Evolutionary conservation across 2,329 filamentous ascomycete genomes (phyloP), one percentile per base, ranked within the genome.

Genomic region (Pochonia chlamydosporia): DNA sequence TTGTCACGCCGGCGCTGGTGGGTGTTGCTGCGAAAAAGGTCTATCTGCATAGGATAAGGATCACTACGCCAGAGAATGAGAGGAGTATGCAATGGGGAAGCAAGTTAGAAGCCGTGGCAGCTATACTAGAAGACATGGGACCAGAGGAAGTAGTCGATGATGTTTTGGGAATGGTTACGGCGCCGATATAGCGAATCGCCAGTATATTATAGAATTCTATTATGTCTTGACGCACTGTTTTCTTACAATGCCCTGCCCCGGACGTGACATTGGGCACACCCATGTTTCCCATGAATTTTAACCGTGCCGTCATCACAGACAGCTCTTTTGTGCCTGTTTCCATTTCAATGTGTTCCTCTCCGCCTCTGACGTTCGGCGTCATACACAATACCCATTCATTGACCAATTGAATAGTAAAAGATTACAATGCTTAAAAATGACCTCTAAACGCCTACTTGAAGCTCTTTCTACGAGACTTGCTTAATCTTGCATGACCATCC

Each of bases 1-100:
- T 85, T 63, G 83, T 89, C 5, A 90, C 91, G 0, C 92, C 93
- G 0, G 87, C 89, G 1, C 77, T 97, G 23, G 84, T 96, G 18
- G 81, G 77, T 7, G 73, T 99, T 40, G 93, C 93, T 5, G 84
- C 85, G 2, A 81, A 81, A 51, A 97, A 97, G 69, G 79, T 95
- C 21, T 99, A 95, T 61, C 75, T 86, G 16, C 93, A 99, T 68
- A 84, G 90, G 8, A 82, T 99, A 26, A 67, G 79, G 13, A 77
- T 96, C 47, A 81, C 85, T 0, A 67, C 69, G 1, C 77, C 88
- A 1, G 77, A 81, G 51, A 80, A 82, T 48, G 93, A 97, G 69
- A 77, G 90, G 41, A 96, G 90, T 63, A 78, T 96, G 72, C 89
- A 96, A 63, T 99, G 95, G 82, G 93, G 93, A 0, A 96, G 92